Evolutionary conservation across 1,139 yeast species (phyloP).

Genomic region (Yamadazyma atlantica): DNA sequence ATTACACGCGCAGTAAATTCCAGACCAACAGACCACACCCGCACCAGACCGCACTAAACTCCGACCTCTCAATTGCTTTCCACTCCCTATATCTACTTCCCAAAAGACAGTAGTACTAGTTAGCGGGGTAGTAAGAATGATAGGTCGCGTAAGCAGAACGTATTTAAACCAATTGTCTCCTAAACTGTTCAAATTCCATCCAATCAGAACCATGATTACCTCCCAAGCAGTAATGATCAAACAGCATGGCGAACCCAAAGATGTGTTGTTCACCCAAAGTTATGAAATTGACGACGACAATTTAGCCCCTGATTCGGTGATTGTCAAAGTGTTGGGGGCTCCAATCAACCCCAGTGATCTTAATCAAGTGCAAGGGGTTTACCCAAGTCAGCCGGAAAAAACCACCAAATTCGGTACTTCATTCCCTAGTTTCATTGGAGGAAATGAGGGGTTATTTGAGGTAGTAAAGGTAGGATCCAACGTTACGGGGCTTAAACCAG

Average conservation of each 20-base stretch:
- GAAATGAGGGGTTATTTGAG: constrained; percentile 87
- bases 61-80: too few relatives aligned
- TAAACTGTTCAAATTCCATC: not conserved
- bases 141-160: not conserved
- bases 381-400: constrained; percentile 39
- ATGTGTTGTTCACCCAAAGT: constrained; percentile 52
- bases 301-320: constrained; percentile 42
- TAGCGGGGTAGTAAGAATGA: too few relatives aligned
- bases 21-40: too few relatives aligned
- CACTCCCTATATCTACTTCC: too few relatives aligned
- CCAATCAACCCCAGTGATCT: constrained; percentile 64
- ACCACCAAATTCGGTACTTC: constrained; percentile 31
- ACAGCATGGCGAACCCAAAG: constrained; percentile 59
- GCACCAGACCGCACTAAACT: too few relatives aligned
- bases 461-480: constrained; percentile 68
- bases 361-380: constrained; percentile 41
- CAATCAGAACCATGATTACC: constrained; percentile 42
- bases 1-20: too few relatives aligned
- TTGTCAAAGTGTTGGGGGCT: constrained; percentile 70
- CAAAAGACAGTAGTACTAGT: too few relatives aligned
- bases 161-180: not conserved
- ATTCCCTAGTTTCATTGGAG: constrained; percentile 38
- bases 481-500: constrained; percentile 51
- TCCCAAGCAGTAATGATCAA: constrained; percentile 60
- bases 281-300: constrained; percentile 50